Evolutionary conservation across 2,329 filamentous ascomycete species (phyloP).

Genomic region (Ophiostoma angusticollis): DNA sequence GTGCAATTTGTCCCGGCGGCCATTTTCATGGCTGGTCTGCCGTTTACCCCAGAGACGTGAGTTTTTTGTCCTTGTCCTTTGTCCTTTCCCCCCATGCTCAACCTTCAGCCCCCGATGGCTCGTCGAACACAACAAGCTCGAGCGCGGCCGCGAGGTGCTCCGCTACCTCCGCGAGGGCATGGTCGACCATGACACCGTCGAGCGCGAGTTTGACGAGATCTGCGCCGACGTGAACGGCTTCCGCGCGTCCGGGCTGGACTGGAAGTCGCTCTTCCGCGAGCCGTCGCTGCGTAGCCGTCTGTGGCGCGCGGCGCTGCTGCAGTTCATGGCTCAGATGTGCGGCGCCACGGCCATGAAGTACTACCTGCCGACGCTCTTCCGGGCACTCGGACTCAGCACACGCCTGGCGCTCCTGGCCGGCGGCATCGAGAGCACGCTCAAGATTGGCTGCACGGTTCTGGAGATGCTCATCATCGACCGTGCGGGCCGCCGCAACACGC

Average conservation of each 20-base stretch:
- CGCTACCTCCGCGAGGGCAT: constrained; percentile 36
- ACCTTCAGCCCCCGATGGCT: constrained; percentile 41
- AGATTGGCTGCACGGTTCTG: constrained; percentile 41
- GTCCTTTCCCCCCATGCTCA: background rate
- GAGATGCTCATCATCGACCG: constrained; percentile 45
- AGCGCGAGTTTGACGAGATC: constrained; percentile 34
- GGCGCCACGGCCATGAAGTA: constrained; percentile 49
- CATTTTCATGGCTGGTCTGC: constrained; percentile 36
- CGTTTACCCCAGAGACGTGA: constrained; percentile 42
- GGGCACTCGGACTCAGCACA: constrained; percentile 34
- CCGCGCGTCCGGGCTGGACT: constrained; percentile 23
- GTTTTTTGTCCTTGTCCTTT: constrained; percentile 13
- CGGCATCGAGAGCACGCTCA: constrained; percentile 43
- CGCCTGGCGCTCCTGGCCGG: constrained; percentile 38
- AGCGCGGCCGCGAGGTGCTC: constrained; percentile 31
- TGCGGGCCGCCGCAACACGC: constrained; percentile 34
- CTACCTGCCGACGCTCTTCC: constrained; percentile 41
- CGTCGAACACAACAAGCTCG: constrained; percentile 33
- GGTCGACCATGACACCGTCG: constrained; percentile 23
- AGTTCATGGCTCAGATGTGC: constrained; percentile 49
- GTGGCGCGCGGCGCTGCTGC: constrained; percentile 43
- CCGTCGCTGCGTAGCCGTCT: constrained; percentile 35
- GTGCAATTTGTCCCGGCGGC: constrained; percentile 37
- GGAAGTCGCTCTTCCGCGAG: constrained; percentile 37
- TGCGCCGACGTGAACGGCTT: constrained; percentile 28